Evolutionary conservation across 495 filamentous ascomycete genomes (phyloP), one percentile per base, ranked within the genome.

Genomic region (Neurospora sublineolata): DNA sequence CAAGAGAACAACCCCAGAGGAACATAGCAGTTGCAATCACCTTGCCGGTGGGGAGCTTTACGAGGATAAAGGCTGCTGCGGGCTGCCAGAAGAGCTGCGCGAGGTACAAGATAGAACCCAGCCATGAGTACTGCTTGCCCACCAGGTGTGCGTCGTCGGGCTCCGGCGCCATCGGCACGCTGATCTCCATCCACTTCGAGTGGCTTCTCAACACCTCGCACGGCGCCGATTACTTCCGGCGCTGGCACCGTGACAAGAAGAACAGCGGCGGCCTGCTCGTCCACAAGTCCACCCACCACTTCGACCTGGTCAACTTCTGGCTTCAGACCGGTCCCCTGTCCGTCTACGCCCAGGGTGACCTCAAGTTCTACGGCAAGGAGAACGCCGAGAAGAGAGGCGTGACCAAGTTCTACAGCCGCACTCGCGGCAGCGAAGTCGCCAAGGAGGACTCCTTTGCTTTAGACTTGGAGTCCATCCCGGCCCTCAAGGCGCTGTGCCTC

Each of bases 201-300:
- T 88, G 86, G 86, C 80, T 87, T 76, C 82, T 89, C 37, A 86
- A 89, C 75, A 87, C 86, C 7, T 81, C 81, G 14, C 87, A 89
- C 76, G 87, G 87, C 14, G 86, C 86, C 0, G 86, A 89, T 72
- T 88, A 87, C 77, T 88, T 88, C 78, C 86, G 86, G 36, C 86
- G 87, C 18, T 88, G 87, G 87, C 86, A 89, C 76, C 85, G 86
- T 9, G 86, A 89, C 77, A 84, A 83, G 75, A 79, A 81, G 39
- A 88, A 88, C 76, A 85, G 83, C 72, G 86, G 86, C 52, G 87
- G 86, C 4, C 76, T 88, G 69, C 68, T 84, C 10, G 82, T 85
- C 68, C 84, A 85, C 75, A 85, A 85, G 76, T 82, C 82, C 69
- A 84, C 83, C 36, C 84, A 85, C 73, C 83, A 85, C 75, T 84